Percentiles rank a stretch among this genome's conserved stretches.
phyloP scores from a whole-genome alignment of 139 green algal genomes.

The Dunaliella primolecta region DNA sequence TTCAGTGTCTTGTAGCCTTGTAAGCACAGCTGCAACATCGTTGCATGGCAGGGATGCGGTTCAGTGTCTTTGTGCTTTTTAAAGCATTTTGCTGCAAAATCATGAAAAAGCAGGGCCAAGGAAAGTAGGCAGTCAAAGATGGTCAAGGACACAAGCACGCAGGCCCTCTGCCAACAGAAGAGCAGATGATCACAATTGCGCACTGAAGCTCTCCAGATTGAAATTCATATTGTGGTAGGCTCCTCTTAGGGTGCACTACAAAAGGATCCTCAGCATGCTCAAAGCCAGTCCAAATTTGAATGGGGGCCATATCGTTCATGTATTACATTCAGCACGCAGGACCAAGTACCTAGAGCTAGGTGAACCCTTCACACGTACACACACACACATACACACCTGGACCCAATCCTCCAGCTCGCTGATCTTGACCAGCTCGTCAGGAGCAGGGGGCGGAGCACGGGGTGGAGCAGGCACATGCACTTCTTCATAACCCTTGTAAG shows the following conservation, averaged over 20 bases:
- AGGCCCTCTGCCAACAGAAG: too few relatives aligned
- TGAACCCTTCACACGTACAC: background rate
- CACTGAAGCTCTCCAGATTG: too few relatives aligned
- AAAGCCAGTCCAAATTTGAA: too few relatives aligned
- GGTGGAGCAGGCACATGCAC: slow-evolving; percentile 73
- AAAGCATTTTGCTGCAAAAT: slow-evolving; percentile 41
- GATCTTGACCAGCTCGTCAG: slow-evolving; percentile 69
- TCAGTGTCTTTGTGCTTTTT: slow-evolving; percentile 82
- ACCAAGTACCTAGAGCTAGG: too few relatives aligned
- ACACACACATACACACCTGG: slow-evolving; percentile 37
- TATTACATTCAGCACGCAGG: too few relatives aligned
- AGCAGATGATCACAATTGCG: too few relatives aligned
- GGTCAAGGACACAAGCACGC: too few relatives aligned
- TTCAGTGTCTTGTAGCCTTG: slow-evolving; percentile 88
- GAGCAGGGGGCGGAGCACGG: slow-evolving; percentile 23
- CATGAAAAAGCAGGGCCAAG: slow-evolving; percentile 18
- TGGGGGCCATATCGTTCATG: too few relatives aligned
- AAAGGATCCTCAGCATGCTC: too few relatives aligned
- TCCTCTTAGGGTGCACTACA: too few relatives aligned
- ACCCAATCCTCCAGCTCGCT: slow-evolving; percentile 76
- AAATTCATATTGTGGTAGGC: too few relatives aligned
- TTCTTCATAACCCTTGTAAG: slow-evolving; percentile 86
- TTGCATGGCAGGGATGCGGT: slow-evolving; percentile 72
- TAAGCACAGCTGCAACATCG: slow-evolving; percentile 42
- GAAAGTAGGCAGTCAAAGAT: background rate